Evolutionary conservation across 2,329 filamentous ascomycete species (phyloP).

Genomic region (Ciborinia camelliae): DNA sequence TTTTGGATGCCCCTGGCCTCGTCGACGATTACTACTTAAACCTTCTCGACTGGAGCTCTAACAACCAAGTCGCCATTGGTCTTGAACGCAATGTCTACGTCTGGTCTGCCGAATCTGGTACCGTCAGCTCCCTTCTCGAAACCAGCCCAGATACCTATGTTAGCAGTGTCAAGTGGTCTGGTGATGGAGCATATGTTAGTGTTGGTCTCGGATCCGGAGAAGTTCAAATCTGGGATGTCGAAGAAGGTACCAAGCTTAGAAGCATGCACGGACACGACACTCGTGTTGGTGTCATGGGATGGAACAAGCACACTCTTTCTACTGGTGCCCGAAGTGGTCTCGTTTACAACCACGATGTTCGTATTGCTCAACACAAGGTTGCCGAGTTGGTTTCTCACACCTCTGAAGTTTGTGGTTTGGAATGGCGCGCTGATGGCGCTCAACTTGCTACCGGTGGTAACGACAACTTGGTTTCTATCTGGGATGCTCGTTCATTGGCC

Average conservation of each 20-base stretch:
- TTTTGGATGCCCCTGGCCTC: conserved; percentile 91
- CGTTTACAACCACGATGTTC: conserved; percentile 98
- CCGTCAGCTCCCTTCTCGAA: conserved; percentile 85
- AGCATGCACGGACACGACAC: conserved; percentile 98
- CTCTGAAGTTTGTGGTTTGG: conserved; percentile 94
- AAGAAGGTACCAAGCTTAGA: conserved; percentile 90
- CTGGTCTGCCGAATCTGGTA: conserved; percentile 93
- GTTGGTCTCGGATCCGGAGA: conserved; percentile 94
- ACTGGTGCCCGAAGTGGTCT: conserved; percentile 92
- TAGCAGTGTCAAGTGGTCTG: conserved; percentile 98
- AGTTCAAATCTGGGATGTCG: conserved; percentile 98
- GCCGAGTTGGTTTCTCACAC: conserved; percentile 96
- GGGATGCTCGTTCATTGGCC: conserved; percentile 89
- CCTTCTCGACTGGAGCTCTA: conserved; percentile 94
- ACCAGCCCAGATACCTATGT: conserved; percentile 88
- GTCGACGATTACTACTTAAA: conserved; percentile 99
- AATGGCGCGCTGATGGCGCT: conserved; percentile 94
- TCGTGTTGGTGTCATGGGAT: conserved; percentile 95
- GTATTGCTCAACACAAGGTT: conserved; percentile 95
- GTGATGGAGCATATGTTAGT: conserved; percentile 92
- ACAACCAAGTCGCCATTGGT: conserved; percentile 96
- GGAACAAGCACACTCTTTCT: conserved; percentile 97
- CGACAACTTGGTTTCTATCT: conserved; percentile 98
- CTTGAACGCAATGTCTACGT: conserved; percentile 97
- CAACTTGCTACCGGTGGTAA: conserved; percentile 97